These are phyloP conservation scores for Sutorius eximius DNA, from an alignment of 1,284 basidiomycete species.

Conservation along the genomic window DNA sequence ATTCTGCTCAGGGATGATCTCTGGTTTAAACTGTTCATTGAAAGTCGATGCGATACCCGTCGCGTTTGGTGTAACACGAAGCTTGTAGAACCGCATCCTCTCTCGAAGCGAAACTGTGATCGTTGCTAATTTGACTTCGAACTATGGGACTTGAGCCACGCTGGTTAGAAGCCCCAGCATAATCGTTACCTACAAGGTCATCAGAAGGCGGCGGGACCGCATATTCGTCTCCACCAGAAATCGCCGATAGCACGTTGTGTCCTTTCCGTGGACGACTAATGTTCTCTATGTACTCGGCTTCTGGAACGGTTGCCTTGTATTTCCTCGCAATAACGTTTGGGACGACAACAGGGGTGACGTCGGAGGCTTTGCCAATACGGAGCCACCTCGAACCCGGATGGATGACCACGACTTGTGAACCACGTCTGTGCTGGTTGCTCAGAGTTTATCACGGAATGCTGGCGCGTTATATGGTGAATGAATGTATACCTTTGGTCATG, in stretches of 20 bases:
- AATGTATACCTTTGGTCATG: slow-evolving; percentile 45
- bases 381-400: slow-evolving; percentile 91
- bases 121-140: slow-evolving; percentile 71
- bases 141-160: slow-evolving; percentile 40
- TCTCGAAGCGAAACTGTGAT: slow-evolving; percentile 76
- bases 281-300: slow-evolving; percentile 45
- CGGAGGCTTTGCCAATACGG: slow-evolving; percentile 89
- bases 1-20: slow-evolving; percentile 79
- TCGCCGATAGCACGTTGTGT: slow-evolving; percentile 23
- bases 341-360: slow-evolving; percentile 73
- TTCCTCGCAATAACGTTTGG: slow-evolving; percentile 80
- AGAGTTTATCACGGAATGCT: slow-evolving; percentile 20
- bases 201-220: slow-evolving; percentile 45
- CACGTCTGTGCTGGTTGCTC: slow-evolving; percentile 50
- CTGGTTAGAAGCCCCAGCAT: not conserved
- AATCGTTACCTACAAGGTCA: slow-evolving; percentile 54
- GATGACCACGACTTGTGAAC: slow-evolving; percentile 82
- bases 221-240: slow-evolving; percentile 46
- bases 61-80: slow-evolving; percentile 76
- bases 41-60: slow-evolving; percentile 72
- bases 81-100: slow-evolving; percentile 86
- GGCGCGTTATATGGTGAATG: slow-evolving; percentile 2
- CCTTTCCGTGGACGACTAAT: slow-evolving; percentile 52
- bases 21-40: slow-evolving; percentile 74
- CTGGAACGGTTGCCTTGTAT: slow-evolving; percentile 44